Conservation (phyloP, 352 stramenopile species). For the Globisporangium nodosum region DNA sequence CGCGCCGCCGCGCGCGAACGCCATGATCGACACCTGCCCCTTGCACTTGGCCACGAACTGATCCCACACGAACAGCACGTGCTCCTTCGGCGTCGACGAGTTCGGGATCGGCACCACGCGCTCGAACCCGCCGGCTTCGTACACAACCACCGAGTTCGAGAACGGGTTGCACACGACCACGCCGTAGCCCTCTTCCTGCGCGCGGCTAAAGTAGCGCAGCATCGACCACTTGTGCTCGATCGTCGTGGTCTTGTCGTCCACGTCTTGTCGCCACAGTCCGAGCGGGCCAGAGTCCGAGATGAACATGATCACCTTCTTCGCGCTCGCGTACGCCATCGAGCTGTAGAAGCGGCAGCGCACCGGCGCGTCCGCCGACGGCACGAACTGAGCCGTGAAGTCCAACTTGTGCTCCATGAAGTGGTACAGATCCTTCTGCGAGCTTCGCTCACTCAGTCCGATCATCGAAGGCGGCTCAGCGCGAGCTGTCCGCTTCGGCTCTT, state of each 20-base stretch:
- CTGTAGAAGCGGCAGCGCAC: conserved; percentile 85
- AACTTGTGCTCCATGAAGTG: conserved; percentile 83
- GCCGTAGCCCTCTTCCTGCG: conserved; percentile 82
- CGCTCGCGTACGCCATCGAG: conserved; percentile 82
- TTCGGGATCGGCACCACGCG: conserved; percentile 81
- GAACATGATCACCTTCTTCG: conserved; percentile 86
- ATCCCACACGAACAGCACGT: conserved; percentile 87
- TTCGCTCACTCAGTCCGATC: conserved; percentile 35
- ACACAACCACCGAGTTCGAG: conserved; percentile 83
- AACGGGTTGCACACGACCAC: conserved; percentile 87
- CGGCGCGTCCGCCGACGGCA: conserved; percentile 80
- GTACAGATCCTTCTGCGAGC: conserved; percentile 79
- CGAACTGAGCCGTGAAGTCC: conserved; percentile 80
- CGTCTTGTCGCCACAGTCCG: conserved; percentile 80
- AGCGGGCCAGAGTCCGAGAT: conserved; percentile 81
- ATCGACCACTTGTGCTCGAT: conserved; percentile 87
- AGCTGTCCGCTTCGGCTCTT: conserved; percentile 44
- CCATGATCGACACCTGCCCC: conserved; percentile 81
- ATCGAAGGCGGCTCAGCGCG: conserved; percentile 17
- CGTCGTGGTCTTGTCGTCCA: conserved; percentile 40
- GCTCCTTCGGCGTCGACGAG: conserved; percentile 78
- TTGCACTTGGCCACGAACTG: conserved; percentile 77
- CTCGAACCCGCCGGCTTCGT: conserved; percentile 84
- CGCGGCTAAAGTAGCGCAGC: conserved; percentile 76
- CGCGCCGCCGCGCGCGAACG: conserved; percentile 72